Evolutionary conservation across 2,329 filamentous ascomycete genomes (phyloP).

Genomic region (Botryosphaeria dothidea): DNA sequence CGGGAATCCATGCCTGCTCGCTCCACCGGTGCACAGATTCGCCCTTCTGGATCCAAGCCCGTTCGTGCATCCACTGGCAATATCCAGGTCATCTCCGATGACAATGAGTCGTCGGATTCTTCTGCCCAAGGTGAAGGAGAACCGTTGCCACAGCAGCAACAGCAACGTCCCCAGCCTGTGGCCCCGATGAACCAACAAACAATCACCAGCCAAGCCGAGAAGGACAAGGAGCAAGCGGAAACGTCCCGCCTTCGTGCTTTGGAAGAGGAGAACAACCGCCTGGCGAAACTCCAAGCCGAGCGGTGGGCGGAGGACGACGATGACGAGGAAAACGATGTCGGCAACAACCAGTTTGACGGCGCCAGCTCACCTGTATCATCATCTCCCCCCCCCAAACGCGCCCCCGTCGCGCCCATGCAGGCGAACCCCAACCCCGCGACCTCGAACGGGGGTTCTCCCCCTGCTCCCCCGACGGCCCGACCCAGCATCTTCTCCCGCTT

Average conservation of each 20-base stretch:
- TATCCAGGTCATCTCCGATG: constrained; percentile 32
- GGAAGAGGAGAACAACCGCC: constrained; percentile 6
- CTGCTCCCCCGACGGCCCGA: constrained; percentile 21
- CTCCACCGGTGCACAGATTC: constrained; percentile 28
- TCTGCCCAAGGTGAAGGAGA: not conserved
- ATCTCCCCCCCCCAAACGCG: not conserved
- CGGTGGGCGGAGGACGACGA: constrained; percentile 1
- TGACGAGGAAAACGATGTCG: not conserved
- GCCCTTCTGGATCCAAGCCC: constrained; percentile 27
- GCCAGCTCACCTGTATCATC: not conserved
- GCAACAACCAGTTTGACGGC: not conserved
- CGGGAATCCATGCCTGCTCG: constrained; percentile 28
- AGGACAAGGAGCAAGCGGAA: not conserved
- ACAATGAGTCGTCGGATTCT: no score
- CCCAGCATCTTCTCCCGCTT: not conserved
- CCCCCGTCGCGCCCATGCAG: not conserved
- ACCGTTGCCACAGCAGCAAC: not conserved
- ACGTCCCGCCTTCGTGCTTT: not conserved
- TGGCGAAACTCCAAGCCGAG: constrained; percentile 12
- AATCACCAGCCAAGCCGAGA: constrained; percentile 21
- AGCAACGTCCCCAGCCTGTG: not conserved
- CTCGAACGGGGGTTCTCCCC: not conserved
- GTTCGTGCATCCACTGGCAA: constrained; percentile 30
- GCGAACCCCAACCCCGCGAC: not conserved
- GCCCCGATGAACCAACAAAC: constrained; percentile 22